Base-by-base conservation (phyloP, 441 rosid species). In the Pelargonium citronellum region DNA sequence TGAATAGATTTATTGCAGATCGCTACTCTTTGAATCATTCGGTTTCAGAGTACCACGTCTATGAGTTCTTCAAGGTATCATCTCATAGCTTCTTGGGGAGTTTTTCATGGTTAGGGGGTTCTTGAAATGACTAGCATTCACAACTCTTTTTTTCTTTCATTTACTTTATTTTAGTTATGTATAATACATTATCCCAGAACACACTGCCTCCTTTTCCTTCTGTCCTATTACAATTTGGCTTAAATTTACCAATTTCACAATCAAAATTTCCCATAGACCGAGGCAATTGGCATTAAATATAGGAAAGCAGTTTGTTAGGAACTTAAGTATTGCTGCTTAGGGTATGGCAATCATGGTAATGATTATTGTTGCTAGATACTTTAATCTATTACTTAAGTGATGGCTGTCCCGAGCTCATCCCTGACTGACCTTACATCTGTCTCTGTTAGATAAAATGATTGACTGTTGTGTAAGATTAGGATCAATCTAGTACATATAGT, bases 41-140 rank as follows among this genome's bases (percentile, higher is more conserved):
- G 0, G 92, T 95, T 41, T 87, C 97, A 1, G 99, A 95, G 77
- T 95, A 95, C 77, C 85, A 95, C 67, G 99, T 91, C 47, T 95
- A 95, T 34, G 99, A 95, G 80, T 95, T 91, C 81, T 95, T 87
- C 86, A 91, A 81, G 99, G 99, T 91, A 87, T 49, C 58, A 13
- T 66, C 53, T 27, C 19, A 22, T 70, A 57, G 17, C 58, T 58
- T 67, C 15, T 12, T 61, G 9, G 7, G 64, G 12, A 17, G 22
- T 43, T 17, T 67, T 68, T 7, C 65, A 9, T 66, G 47, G 43
- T 44, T 46, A 64, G 34, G 53, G 67, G 16, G 16, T 37, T 7
- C 27, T 46, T 34, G 16, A 69, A 64, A 2, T 13, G 15, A 13
- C 15, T 13, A 51, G 37, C 37, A 30, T 13, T 51, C 16, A 17